Evolutionary conservation across 257 asterid genomes (phyloP).

Genomic region (Jaltomata sinuosa): DNA sequence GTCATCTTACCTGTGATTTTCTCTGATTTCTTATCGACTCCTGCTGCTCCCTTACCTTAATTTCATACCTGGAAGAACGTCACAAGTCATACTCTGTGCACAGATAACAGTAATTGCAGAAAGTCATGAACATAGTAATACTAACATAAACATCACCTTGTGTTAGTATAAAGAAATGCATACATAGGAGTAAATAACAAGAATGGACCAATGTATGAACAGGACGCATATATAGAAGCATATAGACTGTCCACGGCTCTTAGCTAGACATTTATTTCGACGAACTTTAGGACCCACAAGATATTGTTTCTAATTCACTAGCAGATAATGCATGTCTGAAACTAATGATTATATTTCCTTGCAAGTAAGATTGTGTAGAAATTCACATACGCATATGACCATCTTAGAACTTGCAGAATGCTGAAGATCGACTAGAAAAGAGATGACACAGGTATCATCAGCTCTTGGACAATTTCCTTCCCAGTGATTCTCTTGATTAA

Average conservation of each 20-base stretch:
- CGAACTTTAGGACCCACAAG: neutral
- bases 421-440: neutral
- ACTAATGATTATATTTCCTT: neutral
- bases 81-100: neutral
- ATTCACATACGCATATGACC: neutral
- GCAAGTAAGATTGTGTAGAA: neutral
- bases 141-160: neutral
- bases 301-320: neutral
- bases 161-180: neutral
- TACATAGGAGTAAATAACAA: neutral
- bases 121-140: neutral
- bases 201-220: neutral
- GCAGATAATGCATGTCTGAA: neutral
- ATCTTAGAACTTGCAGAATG: neutral
- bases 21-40: constrained; percentile 77
- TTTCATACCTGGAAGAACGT: constrained; percentile 73
- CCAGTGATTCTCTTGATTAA: neutral
- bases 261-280: neutral
- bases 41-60: constrained; percentile 88
- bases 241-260: neutral
- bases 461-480: neutral
- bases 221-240: neutral
- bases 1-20: constrained; percentile 56
- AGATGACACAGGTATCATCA: neutral
- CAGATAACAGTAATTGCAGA: neutral